Evolutionary conservation across 2,329 filamentous ascomycete species (phyloP).

Genomic region (Penicillium sp.): DNA sequence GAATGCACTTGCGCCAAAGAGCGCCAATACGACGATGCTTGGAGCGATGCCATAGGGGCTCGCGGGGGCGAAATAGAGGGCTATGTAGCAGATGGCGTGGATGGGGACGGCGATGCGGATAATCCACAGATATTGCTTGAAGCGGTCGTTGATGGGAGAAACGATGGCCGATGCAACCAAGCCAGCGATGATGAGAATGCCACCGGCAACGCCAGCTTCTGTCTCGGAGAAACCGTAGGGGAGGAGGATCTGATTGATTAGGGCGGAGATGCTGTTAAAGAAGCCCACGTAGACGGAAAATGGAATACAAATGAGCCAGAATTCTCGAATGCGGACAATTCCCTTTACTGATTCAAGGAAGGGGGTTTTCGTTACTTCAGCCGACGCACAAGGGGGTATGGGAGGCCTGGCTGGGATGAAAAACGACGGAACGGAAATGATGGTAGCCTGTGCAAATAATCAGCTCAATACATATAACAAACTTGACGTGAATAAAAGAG

Average conservation of each 20-base stretch:
- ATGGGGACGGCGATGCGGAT: conserved; percentile 73
- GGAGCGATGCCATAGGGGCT: conserved; percentile 48
- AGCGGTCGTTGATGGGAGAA: conserved; percentile 79
- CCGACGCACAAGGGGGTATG: conserved; percentile 69
- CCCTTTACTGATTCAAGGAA: conserved; percentile 51
- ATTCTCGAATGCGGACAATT: conserved; percentile 61
- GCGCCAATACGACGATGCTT: conserved; percentile 68
- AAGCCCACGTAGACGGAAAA: conserved; percentile 82
- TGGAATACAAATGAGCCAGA: conserved; percentile 77
- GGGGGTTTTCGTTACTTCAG: conserved; percentile 53
- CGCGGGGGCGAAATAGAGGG: conserved; percentile 74
- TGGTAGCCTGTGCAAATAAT: conserved; percentile 48
- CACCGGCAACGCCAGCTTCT: conserved; percentile 84
- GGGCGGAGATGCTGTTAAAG: conserved; percentile 86
- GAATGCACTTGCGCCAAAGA: conserved; percentile 78
- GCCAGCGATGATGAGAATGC: conserved; percentile 82
- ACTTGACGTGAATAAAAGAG: not conserved
- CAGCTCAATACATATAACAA: too few species aligned
- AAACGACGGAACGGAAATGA: conserved; percentile 69
- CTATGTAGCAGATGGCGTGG: conserved; percentile 68
- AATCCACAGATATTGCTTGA: conserved; percentile 70
- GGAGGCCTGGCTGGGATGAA: conserved; percentile 75
- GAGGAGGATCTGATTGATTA: conserved; percentile 83
- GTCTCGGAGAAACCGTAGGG: conserved; percentile 82
- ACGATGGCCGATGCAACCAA: conserved; percentile 71